Evolutionary conservation across 2,329 filamentous ascomycete species (phyloP).

Genomic region (Bipolaris bicolor): DNA sequence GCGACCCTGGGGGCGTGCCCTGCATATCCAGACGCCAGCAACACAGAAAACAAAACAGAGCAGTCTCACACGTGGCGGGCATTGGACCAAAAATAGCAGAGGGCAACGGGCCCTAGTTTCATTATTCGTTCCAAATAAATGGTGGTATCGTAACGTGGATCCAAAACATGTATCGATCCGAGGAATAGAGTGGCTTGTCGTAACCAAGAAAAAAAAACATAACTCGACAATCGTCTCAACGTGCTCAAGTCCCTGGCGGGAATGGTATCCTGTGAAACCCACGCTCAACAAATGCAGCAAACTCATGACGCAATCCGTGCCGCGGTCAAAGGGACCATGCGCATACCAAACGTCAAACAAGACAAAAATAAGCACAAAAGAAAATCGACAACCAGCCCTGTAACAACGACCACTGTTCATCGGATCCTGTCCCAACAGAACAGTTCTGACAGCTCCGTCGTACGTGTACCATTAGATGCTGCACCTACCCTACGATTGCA

Average conservation of each 20-base stretch:
- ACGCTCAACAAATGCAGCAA: constrained; percentile 29
- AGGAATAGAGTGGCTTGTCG: constrained; percentile 7
- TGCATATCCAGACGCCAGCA: not conserved
- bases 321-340: constrained; percentile 9
- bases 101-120: constrained; percentile 19
- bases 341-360: constrained; percentile 23
- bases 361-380: constrained; percentile 12
- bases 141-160: constrained; percentile 20
- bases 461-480: constrained; percentile 32
- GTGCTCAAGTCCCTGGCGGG: constrained; percentile 4
- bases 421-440: constrained; percentile 27
- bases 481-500: constrained; percentile 23
- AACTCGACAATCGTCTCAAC: constrained; percentile 1
- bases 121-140: constrained; percentile 28
- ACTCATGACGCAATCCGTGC: constrained; percentile 31
- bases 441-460: constrained; percentile 31
- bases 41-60: not conserved
- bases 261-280: constrained; percentile 10
- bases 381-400: constrained; percentile 14
- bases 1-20: not conserved
- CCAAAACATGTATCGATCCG: constrained; percentile 15
- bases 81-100: constrained; percentile 17
- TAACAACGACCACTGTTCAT: constrained; percentile 16
- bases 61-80: constrained; percentile 8
- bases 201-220: constrained; percentile 13